Percentiles rank a stretch among this genome's conserved stretches.
Conservation (phyloP, 805 yeast species). For the Barnettozyma wickerhamii region DNA sequence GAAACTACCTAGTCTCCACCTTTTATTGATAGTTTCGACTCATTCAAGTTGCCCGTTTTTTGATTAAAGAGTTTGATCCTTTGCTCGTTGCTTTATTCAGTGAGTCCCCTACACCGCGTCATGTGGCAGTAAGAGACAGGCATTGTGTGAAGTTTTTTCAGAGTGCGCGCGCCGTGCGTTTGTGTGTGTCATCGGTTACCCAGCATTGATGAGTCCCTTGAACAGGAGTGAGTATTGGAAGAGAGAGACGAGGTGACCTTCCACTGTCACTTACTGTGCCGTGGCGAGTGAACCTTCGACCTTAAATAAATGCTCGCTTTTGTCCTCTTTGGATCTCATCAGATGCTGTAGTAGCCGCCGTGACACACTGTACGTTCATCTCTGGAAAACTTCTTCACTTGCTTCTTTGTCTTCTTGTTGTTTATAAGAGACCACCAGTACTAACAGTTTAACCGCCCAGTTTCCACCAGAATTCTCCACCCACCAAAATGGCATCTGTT, state of each 20-base stretch:
- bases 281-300: too few species aligned
- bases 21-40: slow-evolving; percentile 4
- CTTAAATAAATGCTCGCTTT: neutral
- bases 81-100: neutral
- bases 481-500: slow-evolving; percentile 10
- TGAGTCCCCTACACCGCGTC: neutral
- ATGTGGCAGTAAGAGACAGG: neutral
- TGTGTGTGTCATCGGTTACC: neutral
- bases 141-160: neutral
- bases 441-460: neutral
- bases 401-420: neutral
- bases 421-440: neutral
- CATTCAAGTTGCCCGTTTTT: neutral
- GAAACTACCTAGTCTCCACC: slow-evolving; percentile 11
- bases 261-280: too few species aligned
- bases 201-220: neutral
- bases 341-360: too few species aligned
- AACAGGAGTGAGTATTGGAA: slow-evolving; percentile 11
- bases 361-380: too few species aligned
- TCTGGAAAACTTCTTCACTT: neutral
- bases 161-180: neutral
- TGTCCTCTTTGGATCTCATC: neutral
- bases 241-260: neutral
- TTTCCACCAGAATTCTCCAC: neutral
- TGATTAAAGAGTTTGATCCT: slow-evolving; percentile 4